These are phyloP conservation scores for Hirsutella rhossiliensis DNA, from an alignment of 2,329 filamentous ascomycete species.

Conservation along the genomic window DNA sequence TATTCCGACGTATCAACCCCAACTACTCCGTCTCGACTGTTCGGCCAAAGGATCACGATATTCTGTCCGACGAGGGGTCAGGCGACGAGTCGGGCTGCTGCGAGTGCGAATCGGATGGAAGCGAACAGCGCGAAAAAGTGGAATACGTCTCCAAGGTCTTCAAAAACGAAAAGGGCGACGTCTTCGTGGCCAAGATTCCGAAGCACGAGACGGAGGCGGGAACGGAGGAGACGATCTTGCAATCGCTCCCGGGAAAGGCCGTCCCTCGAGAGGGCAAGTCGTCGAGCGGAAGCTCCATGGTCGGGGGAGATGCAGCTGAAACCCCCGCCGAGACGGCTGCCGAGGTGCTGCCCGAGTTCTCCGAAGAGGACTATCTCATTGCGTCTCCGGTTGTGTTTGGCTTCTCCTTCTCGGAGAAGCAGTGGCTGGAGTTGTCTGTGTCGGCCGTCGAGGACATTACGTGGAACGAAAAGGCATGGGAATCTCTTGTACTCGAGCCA, in stretches of 20 bases:
- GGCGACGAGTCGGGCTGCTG: slow-evolving; percentile 23
- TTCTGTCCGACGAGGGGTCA: slow-evolving; percentile 37
- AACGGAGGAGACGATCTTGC: slow-evolving; percentile 36
- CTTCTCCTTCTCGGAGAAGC: slow-evolving; percentile 78
- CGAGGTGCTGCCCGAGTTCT: slow-evolving; percentile 13
- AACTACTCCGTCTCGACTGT: slow-evolving; percentile 73
- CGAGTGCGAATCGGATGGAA: slow-evolving; percentile 27
- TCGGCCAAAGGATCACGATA: slow-evolving; percentile 56
- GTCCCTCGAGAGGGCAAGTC: neutral
- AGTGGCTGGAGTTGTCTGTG: slow-evolving; percentile 82
- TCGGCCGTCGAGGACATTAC: slow-evolving; percentile 68
- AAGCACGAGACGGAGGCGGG: slow-evolving; percentile 20
- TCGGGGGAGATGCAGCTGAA: slow-evolving; percentile 2
- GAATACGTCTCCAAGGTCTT: slow-evolving; percentile 41
- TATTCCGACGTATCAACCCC: slow-evolving; percentile 73
- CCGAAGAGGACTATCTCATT: slow-evolving; percentile 66
- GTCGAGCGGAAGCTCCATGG: neutral
- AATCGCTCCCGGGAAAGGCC: slow-evolving; percentile 30
- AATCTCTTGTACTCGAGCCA: slow-evolving; percentile 60
- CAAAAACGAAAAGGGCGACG: slow-evolving; percentile 28
- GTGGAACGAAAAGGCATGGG: slow-evolving; percentile 76
- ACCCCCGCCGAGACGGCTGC: slow-evolving; percentile 6
- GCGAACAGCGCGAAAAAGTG: slow-evolving; percentile 24
- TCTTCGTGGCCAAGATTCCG: slow-evolving; percentile 17
- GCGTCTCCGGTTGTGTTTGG: slow-evolving; percentile 76